Base-by-base conservation (phyloP, 31 red algal genomes). In the Odonthalia washingtoniensis region DNA sequence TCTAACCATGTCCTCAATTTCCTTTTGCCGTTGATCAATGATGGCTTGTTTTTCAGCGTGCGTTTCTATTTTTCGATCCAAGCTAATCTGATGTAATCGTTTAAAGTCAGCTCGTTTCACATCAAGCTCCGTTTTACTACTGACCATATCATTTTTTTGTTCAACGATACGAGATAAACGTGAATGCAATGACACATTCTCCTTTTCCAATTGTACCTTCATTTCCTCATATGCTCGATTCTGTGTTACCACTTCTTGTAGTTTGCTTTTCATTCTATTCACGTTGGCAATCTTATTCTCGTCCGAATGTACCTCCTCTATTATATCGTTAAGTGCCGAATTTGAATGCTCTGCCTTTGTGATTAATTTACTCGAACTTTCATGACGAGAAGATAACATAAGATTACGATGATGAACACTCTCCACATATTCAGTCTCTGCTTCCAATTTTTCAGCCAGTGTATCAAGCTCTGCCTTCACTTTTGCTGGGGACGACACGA, bases 401-500 rank as follows among this genome's bases (percentile, higher is more conserved):
- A 14, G 9, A 57, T 21, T 57, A 9, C 49, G 49, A 57, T 57
- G 21, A 21, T 21, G 49, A 9, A 65, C 53, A 0, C 61, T 45
- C 26, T 34, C 62, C 65, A 45, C 69, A 63, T 83, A 38, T 69
- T 77, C 32, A 46, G 62, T 83, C 43, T 90, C 53, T 46, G 77
- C 39, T 49, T 78, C 65, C 26, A 90, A 52, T 36, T 46, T 41
- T 3, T 74, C 65, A 0, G 40, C 65, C 92, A 94, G 89, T n/a
- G 72, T 83, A 12, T 84, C 84, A 78, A 94, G 83, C 35, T 94
- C 92, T 1, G 67, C 81, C 70, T 86, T 87, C 27, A 88, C 65
- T 37, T 83, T 73, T 49, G 89, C 92, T 3, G 92, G 92, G 26
- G 85, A 89, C 24, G 92, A 86, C 37, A 94, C 92, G 16, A 94